These are phyloP conservation scores for Phylloporus sp. DNA, from an alignment of 768 basidiomycete species.

Conservation along the genomic window DNA sequence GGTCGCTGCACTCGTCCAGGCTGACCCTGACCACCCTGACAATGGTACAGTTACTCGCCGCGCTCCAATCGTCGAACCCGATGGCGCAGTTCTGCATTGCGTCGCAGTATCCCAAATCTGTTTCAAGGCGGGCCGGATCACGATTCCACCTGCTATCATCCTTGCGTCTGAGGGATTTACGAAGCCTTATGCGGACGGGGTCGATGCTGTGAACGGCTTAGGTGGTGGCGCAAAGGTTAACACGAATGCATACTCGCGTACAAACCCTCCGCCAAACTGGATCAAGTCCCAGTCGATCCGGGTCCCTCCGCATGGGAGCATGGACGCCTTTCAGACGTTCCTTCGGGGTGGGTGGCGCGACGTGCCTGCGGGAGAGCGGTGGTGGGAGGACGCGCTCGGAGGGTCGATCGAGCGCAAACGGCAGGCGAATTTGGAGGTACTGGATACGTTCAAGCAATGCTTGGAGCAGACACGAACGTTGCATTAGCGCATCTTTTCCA, in stretches of 20 bases:
- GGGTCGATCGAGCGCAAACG: constrained; percentile 42
- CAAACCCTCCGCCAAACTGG: constrained; percentile 29
- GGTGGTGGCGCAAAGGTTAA: background rate
- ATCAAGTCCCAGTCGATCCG: constrained; percentile 22
- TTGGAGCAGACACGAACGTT: constrained; percentile 21
- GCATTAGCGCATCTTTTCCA: background rate
- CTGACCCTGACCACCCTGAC: background rate
- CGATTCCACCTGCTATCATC: constrained; percentile 63
- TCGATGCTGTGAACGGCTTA: background rate
- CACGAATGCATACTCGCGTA: constrained; percentile 29
- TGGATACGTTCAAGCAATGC: constrained; percentile 20
- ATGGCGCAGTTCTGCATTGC: constrained; percentile 60
- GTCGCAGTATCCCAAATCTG: constrained; percentile 60
- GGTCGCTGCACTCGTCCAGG: constrained; percentile 7
- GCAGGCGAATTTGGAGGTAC: constrained; percentile 19
- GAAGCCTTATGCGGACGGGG: constrained; percentile 13
- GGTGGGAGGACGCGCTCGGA: constrained; percentile 65
- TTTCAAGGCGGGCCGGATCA: constrained; percentile 70
- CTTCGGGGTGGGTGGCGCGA: constrained; percentile 60
- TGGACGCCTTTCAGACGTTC: constrained; percentile 35
- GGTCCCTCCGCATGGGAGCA: constrained; percentile 18
- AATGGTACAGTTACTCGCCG: background rate
- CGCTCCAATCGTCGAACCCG: constrained; percentile 28
- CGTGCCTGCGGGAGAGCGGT: constrained; percentile 53
- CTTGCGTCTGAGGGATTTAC: constrained; percentile 58